These are phyloP conservation scores for Euphorbia tirucalli DNA, from an alignment of 345 rosid genomes.

Conservation along the genomic window DNA sequence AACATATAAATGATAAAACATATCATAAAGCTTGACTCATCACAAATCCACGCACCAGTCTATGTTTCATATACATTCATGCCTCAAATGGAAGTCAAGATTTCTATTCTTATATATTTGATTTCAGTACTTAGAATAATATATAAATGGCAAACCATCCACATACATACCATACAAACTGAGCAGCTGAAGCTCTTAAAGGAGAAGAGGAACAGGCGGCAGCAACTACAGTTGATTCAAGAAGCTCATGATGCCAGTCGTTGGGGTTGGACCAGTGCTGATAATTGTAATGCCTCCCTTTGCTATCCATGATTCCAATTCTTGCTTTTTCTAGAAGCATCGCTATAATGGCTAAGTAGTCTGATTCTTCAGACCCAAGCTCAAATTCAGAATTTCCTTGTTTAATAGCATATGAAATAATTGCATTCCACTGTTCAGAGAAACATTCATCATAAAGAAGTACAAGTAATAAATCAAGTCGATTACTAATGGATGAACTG, in stretches of 20 bases:
- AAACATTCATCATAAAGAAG: slow-evolving; percentile 76
- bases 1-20: not conserved
- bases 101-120: not conserved
- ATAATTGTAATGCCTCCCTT: slow-evolving; percentile 32
- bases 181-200: slow-evolving; percentile 44
- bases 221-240: slow-evolving; percentile 68
- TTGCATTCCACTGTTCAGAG: slow-evolving; percentile 66
- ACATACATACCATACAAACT: slow-evolving; percentile 61
- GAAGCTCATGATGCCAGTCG: slow-evolving; percentile 74
- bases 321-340: slow-evolving; percentile 73
- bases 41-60: slow-evolving; percentile 2
- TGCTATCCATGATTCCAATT: slow-evolving; percentile 45
- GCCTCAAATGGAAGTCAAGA: not conserved
- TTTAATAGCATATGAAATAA: slow-evolving; percentile 53
- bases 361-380: slow-evolving; percentile 30
- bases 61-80: not conserved
- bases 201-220: slow-evolving; percentile 43
- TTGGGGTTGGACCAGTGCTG: slow-evolving; percentile 47
- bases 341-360: slow-evolving; percentile 42
- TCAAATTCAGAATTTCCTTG: slow-evolving; percentile 33
- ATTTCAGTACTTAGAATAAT: not conserved
- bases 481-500: slow-evolving; percentile 46
- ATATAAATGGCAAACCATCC: not conserved
- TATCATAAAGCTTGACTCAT: not conserved
- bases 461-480: slow-evolving; percentile 70